Evolutionary conservation across 495 filamentous ascomycete species (phyloP).

Genomic region (Aspergillus leporis): DNA sequence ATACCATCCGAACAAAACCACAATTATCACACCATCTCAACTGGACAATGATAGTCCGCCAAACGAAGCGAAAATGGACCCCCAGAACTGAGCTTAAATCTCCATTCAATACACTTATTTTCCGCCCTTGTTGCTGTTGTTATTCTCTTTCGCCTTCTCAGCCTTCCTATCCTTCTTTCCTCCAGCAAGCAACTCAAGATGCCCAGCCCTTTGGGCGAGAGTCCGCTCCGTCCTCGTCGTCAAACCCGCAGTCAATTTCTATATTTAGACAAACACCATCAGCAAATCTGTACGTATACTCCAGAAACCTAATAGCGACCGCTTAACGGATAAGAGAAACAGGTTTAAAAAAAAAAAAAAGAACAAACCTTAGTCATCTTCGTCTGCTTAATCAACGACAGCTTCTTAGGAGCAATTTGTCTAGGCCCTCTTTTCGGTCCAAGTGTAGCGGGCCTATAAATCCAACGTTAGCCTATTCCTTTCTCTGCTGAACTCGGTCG

Average conservation of each 20-base stretch:
- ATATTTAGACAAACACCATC: conserved; percentile 22
- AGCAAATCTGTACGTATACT: neutral
- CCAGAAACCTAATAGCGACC: neutral
- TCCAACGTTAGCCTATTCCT: conserved; percentile 2
- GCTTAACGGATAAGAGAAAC: neutral
- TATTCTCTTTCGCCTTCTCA: conserved; percentile 29
- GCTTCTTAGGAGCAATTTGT: conserved; percentile 70
- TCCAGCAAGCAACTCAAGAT: conserved; percentile 68
- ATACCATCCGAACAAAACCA: neutral
- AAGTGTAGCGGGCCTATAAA: conserved; percentile 17
- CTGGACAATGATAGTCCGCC: too few species aligned
- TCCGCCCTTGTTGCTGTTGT: conserved; percentile 3
- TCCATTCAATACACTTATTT: conserved; percentile 1
- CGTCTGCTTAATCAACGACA: conserved; percentile 55
- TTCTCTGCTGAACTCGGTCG: neutral
- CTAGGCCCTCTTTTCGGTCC: conserved; percentile 57
- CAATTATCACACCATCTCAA: too few species aligned
- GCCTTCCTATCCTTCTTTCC: conserved; percentile 59
- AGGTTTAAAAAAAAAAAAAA: conserved; percentile 1
- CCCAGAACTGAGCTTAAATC: too few species aligned
- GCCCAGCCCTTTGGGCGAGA: conserved; percentile 68
- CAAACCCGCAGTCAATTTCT: conserved; percentile 67
- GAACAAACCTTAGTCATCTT: conserved; percentile 61
- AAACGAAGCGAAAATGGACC: too few species aligned
- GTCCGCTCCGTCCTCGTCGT: conserved; percentile 63